phyloP scores from a whole-genome alignment of 306 rosid genomes.

The Leucaena leucocephala region DNA sequence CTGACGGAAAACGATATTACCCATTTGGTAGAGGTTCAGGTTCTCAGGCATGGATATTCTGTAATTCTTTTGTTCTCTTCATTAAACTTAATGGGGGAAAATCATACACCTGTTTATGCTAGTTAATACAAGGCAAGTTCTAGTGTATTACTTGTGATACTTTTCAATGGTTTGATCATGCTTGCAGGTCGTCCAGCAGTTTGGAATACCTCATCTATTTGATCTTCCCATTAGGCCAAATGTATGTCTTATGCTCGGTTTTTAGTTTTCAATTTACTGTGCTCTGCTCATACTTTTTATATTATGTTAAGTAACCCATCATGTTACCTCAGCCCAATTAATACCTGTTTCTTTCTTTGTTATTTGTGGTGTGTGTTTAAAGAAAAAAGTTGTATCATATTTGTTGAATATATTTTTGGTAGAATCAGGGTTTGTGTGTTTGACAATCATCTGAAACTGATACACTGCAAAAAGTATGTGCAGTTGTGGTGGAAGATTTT shows the following conservation, averaged over 20 bases:
- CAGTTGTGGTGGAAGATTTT: constrained; percentile 10
- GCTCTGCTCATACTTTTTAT: constrained; percentile 9
- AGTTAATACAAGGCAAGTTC: not conserved
- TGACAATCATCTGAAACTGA: constrained; percentile 9
- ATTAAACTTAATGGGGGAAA: constrained; percentile 23
- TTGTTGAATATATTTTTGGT: constrained; percentile 1
- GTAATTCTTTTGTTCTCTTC: constrained; percentile 28
- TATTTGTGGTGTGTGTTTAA: not conserved
- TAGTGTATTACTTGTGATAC: constrained; percentile 18
- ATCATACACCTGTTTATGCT: constrained; percentile 4
- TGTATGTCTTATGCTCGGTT: constrained; percentile 52
- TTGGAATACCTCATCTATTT: constrained; percentile 93
- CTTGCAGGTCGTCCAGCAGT: constrained; percentile 92
- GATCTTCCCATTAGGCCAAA: constrained; percentile 96
- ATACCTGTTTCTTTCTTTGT: not conserved
- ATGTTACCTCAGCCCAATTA: not conserved
- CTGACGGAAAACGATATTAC: constrained; percentile 91
- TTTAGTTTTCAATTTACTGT: constrained; percentile 14
- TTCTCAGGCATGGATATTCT: constrained; percentile 64
- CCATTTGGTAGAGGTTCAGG: constrained; percentile 99
- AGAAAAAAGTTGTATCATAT: not conserved
- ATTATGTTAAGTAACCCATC: not conserved
- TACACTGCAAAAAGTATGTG: not conserved
- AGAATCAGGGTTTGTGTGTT: constrained; percentile 1
- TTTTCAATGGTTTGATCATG: constrained; percentile 37